phyloP scores from a whole-genome alignment of 768 basidiomycete species.

The Suillus hirtellus region DNA sequence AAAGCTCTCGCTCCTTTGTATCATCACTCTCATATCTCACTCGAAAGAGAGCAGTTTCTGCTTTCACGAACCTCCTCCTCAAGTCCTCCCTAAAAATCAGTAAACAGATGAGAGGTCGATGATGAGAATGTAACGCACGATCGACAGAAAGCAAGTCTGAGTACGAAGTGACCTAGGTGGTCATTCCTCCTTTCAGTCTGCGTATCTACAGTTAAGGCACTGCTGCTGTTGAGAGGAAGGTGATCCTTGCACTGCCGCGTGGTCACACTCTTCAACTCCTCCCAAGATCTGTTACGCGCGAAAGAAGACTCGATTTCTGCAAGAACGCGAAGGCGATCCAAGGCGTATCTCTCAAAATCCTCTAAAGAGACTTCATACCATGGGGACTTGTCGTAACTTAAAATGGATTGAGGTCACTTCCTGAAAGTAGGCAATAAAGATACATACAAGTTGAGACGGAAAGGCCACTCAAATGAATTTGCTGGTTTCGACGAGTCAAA shows the following conservation, averaged over 20 bases:
- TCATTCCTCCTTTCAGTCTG: constrained; percentile 77
- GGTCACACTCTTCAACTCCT: constrained; percentile 71
- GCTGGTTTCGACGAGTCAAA: neutral
- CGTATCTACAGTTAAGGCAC: constrained; percentile 45
- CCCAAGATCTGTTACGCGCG: constrained; percentile 79
- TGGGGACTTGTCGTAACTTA: constrained; percentile 86
- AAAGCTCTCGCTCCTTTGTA: constrained; percentile 55
- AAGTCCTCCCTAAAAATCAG: constrained; percentile 74
- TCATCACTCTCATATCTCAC: constrained; percentile 75
- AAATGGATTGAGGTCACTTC: constrained; percentile 14
- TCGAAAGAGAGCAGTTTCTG: constrained; percentile 82
- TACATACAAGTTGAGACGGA: constrained; percentile 78
- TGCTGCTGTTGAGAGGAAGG: constrained; percentile 64
- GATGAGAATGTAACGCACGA: constrained; percentile 61
- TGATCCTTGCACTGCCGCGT: constrained; percentile 68
- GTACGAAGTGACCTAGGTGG: constrained; percentile 89
- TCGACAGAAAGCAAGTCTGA: constrained; percentile 92
- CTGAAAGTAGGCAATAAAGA: constrained; percentile 7
- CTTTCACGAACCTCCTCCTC: constrained; percentile 82
- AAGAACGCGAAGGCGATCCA: constrained; percentile 83
- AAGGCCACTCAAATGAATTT: constrained; percentile 46
- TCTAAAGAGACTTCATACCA: constrained; percentile 88
- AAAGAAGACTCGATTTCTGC: constrained; percentile 90
- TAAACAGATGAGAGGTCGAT: neutral
- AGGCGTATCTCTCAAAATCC: constrained; percentile 90